Base-by-base conservation (phyloP, 2,329 filamentous ascomycete genomes). In the Herpotrichia juniperi region DNA sequence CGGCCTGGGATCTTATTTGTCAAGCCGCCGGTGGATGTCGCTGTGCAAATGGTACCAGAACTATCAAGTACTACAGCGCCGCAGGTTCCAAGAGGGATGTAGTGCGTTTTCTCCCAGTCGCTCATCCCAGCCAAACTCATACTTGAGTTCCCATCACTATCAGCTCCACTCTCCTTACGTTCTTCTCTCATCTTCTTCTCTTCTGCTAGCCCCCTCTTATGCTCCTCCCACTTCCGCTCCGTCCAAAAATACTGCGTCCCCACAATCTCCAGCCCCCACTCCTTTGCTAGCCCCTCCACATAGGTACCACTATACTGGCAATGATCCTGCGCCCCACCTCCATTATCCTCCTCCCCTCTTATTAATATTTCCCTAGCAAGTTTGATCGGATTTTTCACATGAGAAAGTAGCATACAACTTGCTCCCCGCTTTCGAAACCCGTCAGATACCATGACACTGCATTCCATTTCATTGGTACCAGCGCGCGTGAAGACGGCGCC, bases 1-100 rank as follows among this genome's bases (percentile, higher is more conserved):
- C 92, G 80, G 0, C 91, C 92, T 0, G 90, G 89, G 48, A 93
- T 76, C 77, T 96, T 96, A 71, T 96, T 96, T 19, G 92, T 96
- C 72, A 96, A 71, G 0, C 92, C 92, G 4, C 92, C 92, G 0
- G 84, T 87, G 30, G 81, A 84, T 0, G 84, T 87, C 2, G 84
- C 84, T 40, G 80, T 81, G 48, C 89, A 92, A 2, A 96, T 73
- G 3, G 88, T 84, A 0, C 91, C 91, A 34, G 86, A 82, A n/a
- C 77, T 78, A 70, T 96, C 92, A 7, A 96, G 76, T 21, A 89
- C 91, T 0, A 96, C 90, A 7, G 89, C 90, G 1, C 92, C 92
- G 25, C 89, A 88, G 0, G 92, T 96, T 0, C 92, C 92, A 73
- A 96, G 91, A 1, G 90, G 88, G 14, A 96, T 78, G 66, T 88